A percentile compares a stretch with the other conserved stretches of the same genome.
These are phyloP conservation scores for Arthrobotrys iridis DNA, from an alignment of 2,329 filamentous ascomycete genomes.

Conservation along the genomic window DNA sequence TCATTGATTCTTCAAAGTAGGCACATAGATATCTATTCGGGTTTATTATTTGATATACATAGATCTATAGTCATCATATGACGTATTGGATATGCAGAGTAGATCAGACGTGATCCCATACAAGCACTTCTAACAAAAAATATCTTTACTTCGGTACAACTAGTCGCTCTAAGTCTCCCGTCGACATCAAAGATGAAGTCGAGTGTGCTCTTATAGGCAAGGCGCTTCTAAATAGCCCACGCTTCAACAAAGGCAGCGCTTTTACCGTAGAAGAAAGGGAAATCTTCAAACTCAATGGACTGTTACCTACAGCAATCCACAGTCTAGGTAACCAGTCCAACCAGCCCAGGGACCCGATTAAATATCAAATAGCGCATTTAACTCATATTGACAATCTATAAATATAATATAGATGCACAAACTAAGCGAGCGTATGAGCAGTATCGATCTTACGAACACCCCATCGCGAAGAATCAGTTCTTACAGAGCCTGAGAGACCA, in stretches of 20 bases:
- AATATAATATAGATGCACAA: conserved; percentile 70
- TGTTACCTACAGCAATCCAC: conserved; percentile 77
- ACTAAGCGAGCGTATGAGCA: conserved; percentile 81
- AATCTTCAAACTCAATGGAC: conserved; percentile 75
- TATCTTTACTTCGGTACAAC: background rate
- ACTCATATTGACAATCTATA: background rate
- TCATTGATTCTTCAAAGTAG: background rate
- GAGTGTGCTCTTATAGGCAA: conserved; percentile 61
- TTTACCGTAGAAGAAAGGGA: conserved; percentile 76
- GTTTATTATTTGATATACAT: no score
- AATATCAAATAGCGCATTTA: background rate
- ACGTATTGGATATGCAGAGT: no score
- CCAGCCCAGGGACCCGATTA: background rate
- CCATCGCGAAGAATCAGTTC: conserved; percentile 84
- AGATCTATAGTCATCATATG: no score
- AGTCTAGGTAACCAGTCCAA: conserved; percentile 65
- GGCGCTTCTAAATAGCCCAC: conserved; percentile 71
- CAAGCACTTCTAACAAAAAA: background rate
- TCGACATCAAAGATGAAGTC: conserved; percentile 19
- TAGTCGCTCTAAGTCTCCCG: conserved; percentile 35
- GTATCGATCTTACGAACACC: conserved; percentile 71
- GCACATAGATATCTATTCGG: background rate
- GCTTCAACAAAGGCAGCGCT: conserved; percentile 85
- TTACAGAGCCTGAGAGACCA: conserved; percentile 85
- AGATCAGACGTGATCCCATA: no score